Evolutionary conservation across 1,284 basidiomycete species (phyloP).

Genomic region (Heimioporus punctisporus): DNA sequence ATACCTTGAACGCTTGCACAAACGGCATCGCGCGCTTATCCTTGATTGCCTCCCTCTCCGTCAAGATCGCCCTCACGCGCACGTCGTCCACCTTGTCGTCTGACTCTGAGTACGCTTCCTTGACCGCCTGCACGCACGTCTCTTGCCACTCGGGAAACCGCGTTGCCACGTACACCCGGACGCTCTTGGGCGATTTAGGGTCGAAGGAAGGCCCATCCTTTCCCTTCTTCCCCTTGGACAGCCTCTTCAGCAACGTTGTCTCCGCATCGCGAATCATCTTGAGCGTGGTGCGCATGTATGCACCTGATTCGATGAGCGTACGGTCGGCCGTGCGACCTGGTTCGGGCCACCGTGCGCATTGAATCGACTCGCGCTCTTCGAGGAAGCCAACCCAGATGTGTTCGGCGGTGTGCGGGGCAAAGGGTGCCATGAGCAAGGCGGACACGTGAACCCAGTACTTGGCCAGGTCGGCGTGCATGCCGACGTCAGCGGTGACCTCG

Average conservation of each 20-base stretch:
- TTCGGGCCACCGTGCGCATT: constrained; percentile 82
- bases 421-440: constrained; percentile 82
- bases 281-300: constrained; percentile 86
- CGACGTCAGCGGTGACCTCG: constrained; percentile 85
- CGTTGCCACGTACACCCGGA: constrained; percentile 90
- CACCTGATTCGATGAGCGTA: constrained; percentile 69
- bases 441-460: constrained; percentile 84
- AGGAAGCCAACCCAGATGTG: constrained; percentile 87
- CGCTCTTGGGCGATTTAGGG: constrained; percentile 83
- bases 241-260: constrained; percentile 74
- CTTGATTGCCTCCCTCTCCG: constrained; percentile 85
- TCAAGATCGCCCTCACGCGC: constrained; percentile 74
- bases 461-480: constrained; percentile 88
- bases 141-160: constrained; percentile 97
- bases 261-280: constrained; percentile 95
- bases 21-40: constrained; percentile 98
- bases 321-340: constrained; percentile 59
- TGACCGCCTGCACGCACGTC: constrained; percentile 75
- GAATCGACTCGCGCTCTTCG: constrained; percentile 77
- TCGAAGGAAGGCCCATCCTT: constrained; percentile 60
- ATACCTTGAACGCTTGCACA: constrained; percentile 89
- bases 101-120: constrained; percentile 65
- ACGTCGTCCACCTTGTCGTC: constrained; percentile 82
- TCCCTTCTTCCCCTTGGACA: constrained; percentile 62
- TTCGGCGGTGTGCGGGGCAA: constrained; percentile 96